Evolutionary conservation across 2,329 filamentous ascomycete genomes (phyloP), one percentile per base, ranked within the genome.

Genomic region (Xylaria polymorpha): DNA sequence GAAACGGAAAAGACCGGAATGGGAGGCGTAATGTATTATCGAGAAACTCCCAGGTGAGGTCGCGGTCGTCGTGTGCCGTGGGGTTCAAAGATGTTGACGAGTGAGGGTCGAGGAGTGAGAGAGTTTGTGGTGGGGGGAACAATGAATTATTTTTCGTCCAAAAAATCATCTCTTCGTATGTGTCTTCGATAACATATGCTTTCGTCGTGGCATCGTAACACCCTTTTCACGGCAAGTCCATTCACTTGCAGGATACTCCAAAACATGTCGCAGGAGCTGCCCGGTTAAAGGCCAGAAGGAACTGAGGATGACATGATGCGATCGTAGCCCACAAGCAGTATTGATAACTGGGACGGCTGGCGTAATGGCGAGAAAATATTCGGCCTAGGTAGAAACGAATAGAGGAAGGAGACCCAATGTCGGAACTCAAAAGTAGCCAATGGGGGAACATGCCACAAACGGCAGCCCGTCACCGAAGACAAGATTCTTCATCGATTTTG

Each of bases 401-500:
- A 85, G 69, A 87, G 82, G 73, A 85, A 86, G 46, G 75, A 75
- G 70, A 85, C 76, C 85, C 86, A 87, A 61, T 79, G 78, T 69
- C 79, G 71, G 67, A 86, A 80, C 65, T 80, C 77, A 73, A 86
- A 87, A 67, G 70, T 75, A 70, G 77, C 75, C 74, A 87, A 76
- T 57, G 80, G 79, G 37, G 81, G 80, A 70, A 74, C 78, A 75
- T 77, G 80, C 80, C 81, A 81, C 69, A 79, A 77, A 73, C 77
- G 80, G 77, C 79, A 83, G 73, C 82, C 83, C 77, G 80, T 81
- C 78, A 80, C 79, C 83, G 81, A 85, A 86, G 85, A 87, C 83
- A 83, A 69, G 20, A 86, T 80, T 44, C 73, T 87, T 88, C 85
- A 88, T 76, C 85, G 81, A 74, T 83, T 82, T 60, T 79, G 80